phyloP scores from a whole-genome alignment of 2,329 filamentous ascomycete genomes.

The Xylaria digitata region DNA sequence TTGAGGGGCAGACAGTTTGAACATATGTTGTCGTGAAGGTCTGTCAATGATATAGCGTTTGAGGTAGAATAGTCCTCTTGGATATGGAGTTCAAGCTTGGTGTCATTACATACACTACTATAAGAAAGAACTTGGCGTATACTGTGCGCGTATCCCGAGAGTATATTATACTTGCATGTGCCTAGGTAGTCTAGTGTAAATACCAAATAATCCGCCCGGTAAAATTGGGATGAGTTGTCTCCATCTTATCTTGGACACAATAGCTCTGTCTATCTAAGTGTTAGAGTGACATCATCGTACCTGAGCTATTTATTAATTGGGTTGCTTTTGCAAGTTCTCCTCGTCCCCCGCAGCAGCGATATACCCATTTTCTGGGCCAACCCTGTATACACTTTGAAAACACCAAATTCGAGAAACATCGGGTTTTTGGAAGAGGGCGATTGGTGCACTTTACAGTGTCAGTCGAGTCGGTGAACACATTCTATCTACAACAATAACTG shows the following conservation, averaged over 20 bases:
- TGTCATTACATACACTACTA: background rate
- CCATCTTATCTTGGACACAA: background rate
- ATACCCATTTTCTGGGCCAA: background rate
- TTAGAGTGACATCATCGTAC: background rate
- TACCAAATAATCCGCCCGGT: background rate
- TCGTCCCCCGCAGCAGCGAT: background rate
- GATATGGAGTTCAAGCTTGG: background rate
- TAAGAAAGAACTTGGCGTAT: background rate
- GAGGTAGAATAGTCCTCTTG: background rate
- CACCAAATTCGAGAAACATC: too few species aligned
- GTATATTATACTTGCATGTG: background rate
- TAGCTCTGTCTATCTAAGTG: background rate
- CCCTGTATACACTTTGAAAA: too few species aligned
- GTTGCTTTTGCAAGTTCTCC: background rate
- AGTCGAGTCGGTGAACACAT: too few species aligned
- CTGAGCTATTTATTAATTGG: background rate
- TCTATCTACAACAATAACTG: too few species aligned
- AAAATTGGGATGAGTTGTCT: background rate
- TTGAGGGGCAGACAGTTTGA: background rate
- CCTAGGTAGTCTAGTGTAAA: too few species aligned
- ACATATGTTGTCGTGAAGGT: background rate
- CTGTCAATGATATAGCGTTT: background rate
- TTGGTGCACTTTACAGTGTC: too few species aligned
- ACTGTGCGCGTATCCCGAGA: background rate
- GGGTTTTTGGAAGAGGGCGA: too few species aligned